phyloP scores from a whole-genome alignment of 2,329 filamentous ascomycete species.

The Dactylellina drechsleri region DNA sequence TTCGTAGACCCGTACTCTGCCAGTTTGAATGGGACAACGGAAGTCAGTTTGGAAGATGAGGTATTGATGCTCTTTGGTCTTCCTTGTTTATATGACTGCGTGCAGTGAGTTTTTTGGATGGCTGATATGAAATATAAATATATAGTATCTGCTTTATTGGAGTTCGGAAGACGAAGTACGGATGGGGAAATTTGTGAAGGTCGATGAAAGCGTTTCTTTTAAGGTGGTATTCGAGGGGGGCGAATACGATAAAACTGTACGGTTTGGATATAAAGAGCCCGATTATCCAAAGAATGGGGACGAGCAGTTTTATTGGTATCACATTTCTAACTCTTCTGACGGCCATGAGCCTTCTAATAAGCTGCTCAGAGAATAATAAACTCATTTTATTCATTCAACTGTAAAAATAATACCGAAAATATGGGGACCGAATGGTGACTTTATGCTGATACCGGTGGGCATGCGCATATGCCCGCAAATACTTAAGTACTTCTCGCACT shows the following conservation, averaged over 20 bases:
- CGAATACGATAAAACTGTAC: not conserved
- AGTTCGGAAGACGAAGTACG: not conserved
- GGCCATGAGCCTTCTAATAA: too few relatives aligned
- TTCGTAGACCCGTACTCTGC: conserved; percentile 11
- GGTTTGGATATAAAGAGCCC: conserved; percentile 21
- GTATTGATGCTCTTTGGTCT: too few relatives aligned
- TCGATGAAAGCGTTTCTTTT: conserved; percentile 18
- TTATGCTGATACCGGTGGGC: too few relatives aligned
- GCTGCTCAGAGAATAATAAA: too few relatives aligned
- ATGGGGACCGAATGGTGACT: too few relatives aligned
- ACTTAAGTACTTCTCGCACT: too few relatives aligned
- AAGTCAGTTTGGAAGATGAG: too few relatives aligned
- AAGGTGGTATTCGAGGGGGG: conserved; percentile 2
- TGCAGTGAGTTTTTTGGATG: too few relatives aligned
- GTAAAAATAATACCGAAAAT: too few relatives aligned
- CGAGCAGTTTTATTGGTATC: conserved; percentile 7
- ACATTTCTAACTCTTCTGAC: not conserved
- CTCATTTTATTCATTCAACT: too few relatives aligned
- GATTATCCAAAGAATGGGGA: conserved; percentile 8
- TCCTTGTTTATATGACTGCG: too few relatives aligned
- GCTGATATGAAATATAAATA: not conserved
- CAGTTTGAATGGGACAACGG: conserved; percentile 7
- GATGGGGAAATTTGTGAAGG: conserved; percentile 9
- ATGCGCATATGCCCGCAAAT: too few relatives aligned
- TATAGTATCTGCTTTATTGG: conserved; percentile 18